A percentile compares a stretch with the other conserved stretches of the same genome.
Evolutionary conservation across 371 early-diverging fungal genomes (phyloP).

Genomic region (Apophysomyces elegans): DNA sequence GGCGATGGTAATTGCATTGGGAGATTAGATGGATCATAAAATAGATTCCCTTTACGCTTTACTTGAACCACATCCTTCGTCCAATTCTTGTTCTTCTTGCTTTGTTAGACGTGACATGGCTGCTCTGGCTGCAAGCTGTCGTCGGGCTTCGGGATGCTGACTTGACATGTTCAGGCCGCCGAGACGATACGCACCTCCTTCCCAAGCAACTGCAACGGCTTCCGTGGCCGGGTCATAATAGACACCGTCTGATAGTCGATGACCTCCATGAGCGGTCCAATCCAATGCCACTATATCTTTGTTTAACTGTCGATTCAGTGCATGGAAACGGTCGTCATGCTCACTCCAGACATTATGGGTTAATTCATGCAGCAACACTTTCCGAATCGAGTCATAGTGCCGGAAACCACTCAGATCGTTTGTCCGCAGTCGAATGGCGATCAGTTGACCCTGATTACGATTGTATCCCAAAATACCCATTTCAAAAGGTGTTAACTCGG

Average conservation of each 20-base stretch:
- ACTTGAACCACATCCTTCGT: conserved; percentile 51
- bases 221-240: conserved; percentile 46
- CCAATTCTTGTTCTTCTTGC: conserved; percentile 55
- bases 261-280: conserved; percentile 65
- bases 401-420: conserved; percentile 89
- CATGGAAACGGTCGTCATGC: conserved; percentile 85
- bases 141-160: conserved; percentile 22
- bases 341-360: conserved; percentile 86
- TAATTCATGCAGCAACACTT: conserved; percentile 88
- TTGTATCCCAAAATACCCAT: conserved; percentile 86
- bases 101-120: conserved; percentile 48
- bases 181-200: conserved; percentile 40
- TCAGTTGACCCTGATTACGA: conserved; percentile 79
- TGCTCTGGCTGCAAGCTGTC: conserved; percentile 42
- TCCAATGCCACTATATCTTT: conserved; percentile 70
- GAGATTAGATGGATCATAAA: background rate
- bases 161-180: conserved; percentile 23
- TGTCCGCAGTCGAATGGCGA: conserved; percentile 86
- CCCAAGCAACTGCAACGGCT: conserved; percentile 29
- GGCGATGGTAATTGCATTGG: background rate
- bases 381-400: conserved; percentile 71
- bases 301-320: conserved; percentile 78
- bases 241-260: conserved; percentile 33
- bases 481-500: conserved; percentile 83
- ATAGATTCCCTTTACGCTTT: background rate